Percentiles rank a stretch among this genome's conserved stretches.
These are phyloP conservation scores for Trypanosomatidae sp. DNA, from an alignment of 208 protist species.

Conservation along the genomic window DNA sequence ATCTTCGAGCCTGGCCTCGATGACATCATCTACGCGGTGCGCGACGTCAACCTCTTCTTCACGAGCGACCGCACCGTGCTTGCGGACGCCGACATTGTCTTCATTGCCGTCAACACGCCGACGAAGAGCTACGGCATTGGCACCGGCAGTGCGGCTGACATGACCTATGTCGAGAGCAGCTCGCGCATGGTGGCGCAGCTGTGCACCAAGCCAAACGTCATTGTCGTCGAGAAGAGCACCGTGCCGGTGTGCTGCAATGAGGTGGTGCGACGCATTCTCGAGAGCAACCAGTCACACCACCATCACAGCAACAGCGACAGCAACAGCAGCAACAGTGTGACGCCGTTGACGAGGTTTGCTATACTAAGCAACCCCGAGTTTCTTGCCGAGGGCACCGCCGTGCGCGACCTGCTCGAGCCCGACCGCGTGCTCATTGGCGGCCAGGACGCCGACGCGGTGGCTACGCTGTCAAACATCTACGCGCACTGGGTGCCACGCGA, in stretches of 20 bases:
- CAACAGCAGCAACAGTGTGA: not conserved
- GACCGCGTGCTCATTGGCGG: constrained; percentile 96
- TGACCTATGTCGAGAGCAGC: constrained; percentile 83
- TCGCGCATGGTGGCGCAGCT: constrained; percentile 61
- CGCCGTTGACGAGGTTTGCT: constrained; percentile 62
- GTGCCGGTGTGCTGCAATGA: constrained; percentile 65
- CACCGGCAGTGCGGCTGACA: constrained; percentile 72
- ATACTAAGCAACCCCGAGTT: constrained; percentile 98
- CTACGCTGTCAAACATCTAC: constrained; percentile 74
- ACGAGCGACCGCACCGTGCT: constrained; percentile 76
- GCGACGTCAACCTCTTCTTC: constrained; percentile 92
- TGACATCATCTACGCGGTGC: constrained; percentile 56
- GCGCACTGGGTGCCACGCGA: constrained; percentile 85
- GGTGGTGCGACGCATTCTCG: constrained; percentile 24
- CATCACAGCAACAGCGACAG: constrained; percentile 1
- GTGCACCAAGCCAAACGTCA: constrained; percentile 48
- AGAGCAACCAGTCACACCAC: constrained; percentile 6
- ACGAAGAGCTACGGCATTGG: constrained; percentile 93
- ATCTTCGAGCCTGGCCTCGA: constrained; percentile 95
- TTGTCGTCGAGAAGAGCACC: constrained; percentile 93
- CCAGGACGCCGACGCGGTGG: constrained; percentile 19
- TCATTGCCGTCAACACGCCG: constrained; percentile 96
- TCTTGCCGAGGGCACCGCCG: constrained; percentile 88
- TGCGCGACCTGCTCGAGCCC: constrained; percentile 86
- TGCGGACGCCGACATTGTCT: constrained; percentile 88